Evolutionary conservation across 2,329 filamentous ascomycete genomes (phyloP).

Genomic region (Monosporascus sp.): DNA sequence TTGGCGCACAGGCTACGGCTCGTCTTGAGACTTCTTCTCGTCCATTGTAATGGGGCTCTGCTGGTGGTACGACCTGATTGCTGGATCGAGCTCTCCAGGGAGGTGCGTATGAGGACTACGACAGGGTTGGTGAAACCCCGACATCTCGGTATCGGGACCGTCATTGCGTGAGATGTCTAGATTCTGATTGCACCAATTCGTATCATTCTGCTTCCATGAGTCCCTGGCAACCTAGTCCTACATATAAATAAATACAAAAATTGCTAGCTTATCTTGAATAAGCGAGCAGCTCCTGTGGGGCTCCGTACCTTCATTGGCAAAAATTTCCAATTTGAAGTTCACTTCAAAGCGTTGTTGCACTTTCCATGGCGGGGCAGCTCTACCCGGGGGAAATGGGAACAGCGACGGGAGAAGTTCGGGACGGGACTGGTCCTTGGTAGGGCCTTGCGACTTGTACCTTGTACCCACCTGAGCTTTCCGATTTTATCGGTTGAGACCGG

Average conservation of each 20-base stretch:
- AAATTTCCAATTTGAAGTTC: no score
- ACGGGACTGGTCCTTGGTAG: background rate
- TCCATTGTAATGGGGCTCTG: background rate
- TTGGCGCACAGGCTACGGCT: background rate
- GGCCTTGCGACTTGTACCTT: no score
- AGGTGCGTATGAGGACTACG: slow-evolving; percentile 19
- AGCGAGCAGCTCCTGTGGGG: no score
- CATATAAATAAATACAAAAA: no score
- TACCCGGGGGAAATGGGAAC: background rate
- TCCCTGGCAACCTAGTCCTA: no score
- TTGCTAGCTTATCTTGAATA: no score
- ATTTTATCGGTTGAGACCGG: slow-evolving; percentile 18
- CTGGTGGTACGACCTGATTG: background rate
- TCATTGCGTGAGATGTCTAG: slow-evolving; percentile 10
- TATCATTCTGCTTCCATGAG: no score
- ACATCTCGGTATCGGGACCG: slow-evolving; percentile 14
- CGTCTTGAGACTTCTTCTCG: background rate
- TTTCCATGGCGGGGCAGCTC: background rate
- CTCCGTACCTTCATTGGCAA: no score
- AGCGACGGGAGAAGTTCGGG: background rate
- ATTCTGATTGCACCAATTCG: no score
- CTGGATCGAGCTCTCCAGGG: slow-evolving; percentile 9
- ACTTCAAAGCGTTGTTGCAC: no score
- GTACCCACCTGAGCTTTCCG: slow-evolving; percentile 2
- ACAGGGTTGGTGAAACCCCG: slow-evolving; percentile 24